A percentile compares a stretch with the other conserved stretches of the same genome.
phyloP scores from a whole-genome alignment of 331 rosid genomes.

The Phaseolus coccineus region DNA sequence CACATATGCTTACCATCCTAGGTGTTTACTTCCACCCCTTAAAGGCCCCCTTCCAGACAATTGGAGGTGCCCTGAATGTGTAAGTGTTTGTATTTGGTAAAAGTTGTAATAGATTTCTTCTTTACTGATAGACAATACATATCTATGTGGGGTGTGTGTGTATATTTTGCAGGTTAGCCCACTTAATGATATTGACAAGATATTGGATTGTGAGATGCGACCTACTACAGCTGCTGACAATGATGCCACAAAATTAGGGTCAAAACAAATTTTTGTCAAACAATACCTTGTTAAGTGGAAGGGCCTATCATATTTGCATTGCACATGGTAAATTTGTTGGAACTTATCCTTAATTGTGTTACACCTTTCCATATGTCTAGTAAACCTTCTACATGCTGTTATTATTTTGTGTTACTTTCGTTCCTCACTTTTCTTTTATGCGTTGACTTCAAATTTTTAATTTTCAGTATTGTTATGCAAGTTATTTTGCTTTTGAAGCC shows the following conservation, averaged over 20 bases:
- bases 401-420: conserved; percentile 22
- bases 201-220: conserved; percentile 94
- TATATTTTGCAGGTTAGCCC: conserved; percentile 86
- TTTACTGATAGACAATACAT: conserved; percentile 35
- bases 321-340: conserved; percentile 74
- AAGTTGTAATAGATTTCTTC: conserved; percentile 26
- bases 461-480: neutral
- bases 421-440: conserved; percentile 22
- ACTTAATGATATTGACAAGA: conserved; percentile 84
- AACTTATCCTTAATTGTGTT: conserved; percentile 37
- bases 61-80: conserved; percentile 99
- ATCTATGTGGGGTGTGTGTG: neutral
- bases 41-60: conserved; percentile 67
- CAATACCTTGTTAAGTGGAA: conserved; percentile 99
- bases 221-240: conserved; percentile 80
- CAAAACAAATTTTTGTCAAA: conserved; percentile 91
- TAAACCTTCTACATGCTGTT: conserved; percentile 30
- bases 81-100: conserved; percentile 54
- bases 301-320: conserved; percentile 88
- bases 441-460: conserved; percentile 18
- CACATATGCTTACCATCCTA: conserved; percentile 84
- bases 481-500: conserved; percentile 6
- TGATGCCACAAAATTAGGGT: conserved; percentile 73
- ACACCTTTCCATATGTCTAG: conserved; percentile 26
- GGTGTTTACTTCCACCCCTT: conserved; percentile 84